Conservation (phyloP, 2,329 filamentous ascomycete species). For the Ascochyta fabae region DNA sequence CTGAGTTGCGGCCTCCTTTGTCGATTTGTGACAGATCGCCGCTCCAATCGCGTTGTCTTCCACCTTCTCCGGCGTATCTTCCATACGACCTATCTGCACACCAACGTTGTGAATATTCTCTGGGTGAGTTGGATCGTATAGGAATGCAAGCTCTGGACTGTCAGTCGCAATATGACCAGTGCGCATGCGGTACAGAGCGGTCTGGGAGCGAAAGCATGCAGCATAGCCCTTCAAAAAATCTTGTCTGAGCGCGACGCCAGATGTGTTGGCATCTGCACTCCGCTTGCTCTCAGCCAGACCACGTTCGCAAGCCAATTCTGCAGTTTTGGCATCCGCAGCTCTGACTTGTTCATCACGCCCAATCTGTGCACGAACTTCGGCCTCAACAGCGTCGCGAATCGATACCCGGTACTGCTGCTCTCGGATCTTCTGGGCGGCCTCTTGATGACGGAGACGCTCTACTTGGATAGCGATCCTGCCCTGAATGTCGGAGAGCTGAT, state of each 20-base stretch:
- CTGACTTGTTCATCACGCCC: constrained; percentile 1
- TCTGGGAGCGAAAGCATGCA: constrained; percentile 18
- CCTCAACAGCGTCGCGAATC: constrained; percentile 12
- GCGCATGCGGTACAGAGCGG: constrained; percentile 17
- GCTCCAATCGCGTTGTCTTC: background rate
- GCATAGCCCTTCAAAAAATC: constrained; percentile 31
- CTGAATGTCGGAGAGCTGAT: constrained; percentile 4
- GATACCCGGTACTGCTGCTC: constrained; percentile 27
- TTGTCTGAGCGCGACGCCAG: background rate
- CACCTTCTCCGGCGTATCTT: background rate
- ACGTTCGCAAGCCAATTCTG: constrained; percentile 18
- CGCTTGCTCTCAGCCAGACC: constrained; percentile 9
- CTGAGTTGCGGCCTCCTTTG: background rate
- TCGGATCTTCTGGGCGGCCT: constrained; percentile 23
- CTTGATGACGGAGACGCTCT: constrained; percentile 20
- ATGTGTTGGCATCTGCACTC: background rate
- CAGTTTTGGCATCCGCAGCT: background rate
- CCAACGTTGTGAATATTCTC: constrained; percentile 26
- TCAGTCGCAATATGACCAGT: constrained; percentile 23
- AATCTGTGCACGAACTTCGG: constrained; percentile 6
- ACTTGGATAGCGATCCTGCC: constrained; percentile 10
- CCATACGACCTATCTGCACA: constrained; percentile 8
- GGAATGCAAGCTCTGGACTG: constrained; percentile 25
- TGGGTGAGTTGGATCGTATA: constrained; percentile 26
- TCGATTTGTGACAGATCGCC: background rate